phyloP scores from a whole-genome alignment of 129 eudicot genomes.

The Arctium minus region DNA sequence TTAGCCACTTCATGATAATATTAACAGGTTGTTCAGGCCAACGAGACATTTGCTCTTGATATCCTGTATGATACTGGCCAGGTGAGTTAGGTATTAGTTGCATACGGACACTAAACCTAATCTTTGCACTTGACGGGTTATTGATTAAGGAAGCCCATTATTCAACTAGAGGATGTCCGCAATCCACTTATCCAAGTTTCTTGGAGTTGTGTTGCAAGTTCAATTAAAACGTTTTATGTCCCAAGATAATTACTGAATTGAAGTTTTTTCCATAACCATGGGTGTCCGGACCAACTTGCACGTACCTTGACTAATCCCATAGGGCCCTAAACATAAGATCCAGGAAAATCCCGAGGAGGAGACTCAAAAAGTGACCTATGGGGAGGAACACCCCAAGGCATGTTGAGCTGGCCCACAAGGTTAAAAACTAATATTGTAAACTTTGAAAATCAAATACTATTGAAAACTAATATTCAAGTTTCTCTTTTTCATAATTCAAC shows the following conservation, averaged over 20 bases:
- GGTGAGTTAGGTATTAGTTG: slow-evolving; percentile 23
- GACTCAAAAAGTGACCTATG: too few relatives aligned
- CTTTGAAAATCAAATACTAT: not conserved
- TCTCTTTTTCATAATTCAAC: not conserved
- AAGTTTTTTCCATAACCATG: not conserved
- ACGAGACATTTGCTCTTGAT: slow-evolving; percentile 96
- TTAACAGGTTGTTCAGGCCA: slow-evolving; percentile 96
- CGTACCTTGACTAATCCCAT: not conserved
- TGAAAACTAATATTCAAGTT: not conserved
- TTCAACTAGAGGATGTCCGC: not conserved
- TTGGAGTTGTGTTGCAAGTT: not conserved
- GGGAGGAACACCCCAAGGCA: too few relatives aligned
- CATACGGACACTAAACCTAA: not conserved
- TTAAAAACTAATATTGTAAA: not conserved
- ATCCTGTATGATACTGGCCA: slow-evolving; percentile 94
- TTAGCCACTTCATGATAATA: slow-evolving; percentile 79
- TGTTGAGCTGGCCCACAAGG: not conserved
- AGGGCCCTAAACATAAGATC: too few relatives aligned
- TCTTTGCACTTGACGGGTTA: not conserved
- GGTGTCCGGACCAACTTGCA: not conserved
- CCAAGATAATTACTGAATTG: not conserved
- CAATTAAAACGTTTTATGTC: not conserved
- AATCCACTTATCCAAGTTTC: not conserved
- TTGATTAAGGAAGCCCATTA: not conserved
- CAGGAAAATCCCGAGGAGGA: too few relatives aligned